Conservation (phyloP, 2,329 filamentous ascomycete genomes). For the Ascomycota sp. region DNA sequence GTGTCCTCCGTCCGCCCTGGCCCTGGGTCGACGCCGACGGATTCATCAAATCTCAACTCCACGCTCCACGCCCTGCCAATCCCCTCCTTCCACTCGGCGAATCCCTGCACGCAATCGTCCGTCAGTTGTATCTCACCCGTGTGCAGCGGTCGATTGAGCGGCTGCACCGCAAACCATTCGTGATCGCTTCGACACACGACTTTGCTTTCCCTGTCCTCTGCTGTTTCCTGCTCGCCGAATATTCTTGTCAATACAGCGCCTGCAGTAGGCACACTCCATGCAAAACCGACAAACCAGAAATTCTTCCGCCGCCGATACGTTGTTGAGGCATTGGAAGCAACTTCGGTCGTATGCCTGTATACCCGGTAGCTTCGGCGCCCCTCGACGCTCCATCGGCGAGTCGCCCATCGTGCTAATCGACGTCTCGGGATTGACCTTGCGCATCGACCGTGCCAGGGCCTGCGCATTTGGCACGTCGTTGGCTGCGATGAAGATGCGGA, state of each 20-base stretch:
- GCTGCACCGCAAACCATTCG: conserved; percentile 17
- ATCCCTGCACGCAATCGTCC: conserved; percentile 11
- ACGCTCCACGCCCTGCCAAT: conserved; percentile 12
- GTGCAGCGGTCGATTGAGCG: conserved; percentile 13
- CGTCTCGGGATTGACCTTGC: conserved; percentile 12
- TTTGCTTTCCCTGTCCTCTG: conserved; percentile 10
- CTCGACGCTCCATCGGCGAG: conserved; percentile 9
- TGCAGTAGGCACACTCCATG: conserved; percentile 18
- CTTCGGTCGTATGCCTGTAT: conserved; percentile 13
- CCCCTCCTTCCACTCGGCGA: conserved; percentile 16
- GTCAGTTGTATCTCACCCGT: conserved; percentile 17
- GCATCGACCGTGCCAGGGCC: conserved; percentile 18
- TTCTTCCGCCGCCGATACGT: conserved; percentile 10
- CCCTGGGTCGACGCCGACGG: background rate
- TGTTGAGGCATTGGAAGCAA: conserved; percentile 18
- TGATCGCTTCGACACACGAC: conserved; percentile 16
- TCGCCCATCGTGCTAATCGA: conserved; percentile 9
- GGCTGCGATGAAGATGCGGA: conserved; percentile 17
- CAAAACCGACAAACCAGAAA: conserved; percentile 17
- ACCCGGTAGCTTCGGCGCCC: conserved; percentile 16
- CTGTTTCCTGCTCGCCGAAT: conserved; percentile 12
- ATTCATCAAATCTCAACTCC: background rate
- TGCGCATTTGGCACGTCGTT: conserved; percentile 15
- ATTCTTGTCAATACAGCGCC: conserved; percentile 11
- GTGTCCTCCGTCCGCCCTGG: background rate